phyloP scores from a whole-genome alignment of 768 basidiomycete species.

The Pulveroboletus ravenelii region DNA sequence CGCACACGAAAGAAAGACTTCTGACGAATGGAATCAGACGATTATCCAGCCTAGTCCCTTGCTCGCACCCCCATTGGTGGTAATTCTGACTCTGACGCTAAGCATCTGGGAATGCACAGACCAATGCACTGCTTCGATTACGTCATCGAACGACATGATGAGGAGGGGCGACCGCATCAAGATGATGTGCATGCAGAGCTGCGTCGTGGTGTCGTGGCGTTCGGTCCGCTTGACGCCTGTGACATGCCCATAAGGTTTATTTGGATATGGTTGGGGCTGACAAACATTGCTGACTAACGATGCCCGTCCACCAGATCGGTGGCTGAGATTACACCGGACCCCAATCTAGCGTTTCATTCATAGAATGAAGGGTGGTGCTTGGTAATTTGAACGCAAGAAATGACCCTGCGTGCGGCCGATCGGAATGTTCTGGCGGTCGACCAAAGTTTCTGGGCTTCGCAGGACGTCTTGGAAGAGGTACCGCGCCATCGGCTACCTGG shows the following conservation, averaged over 20 bases:
- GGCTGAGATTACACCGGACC: conserved; percentile 17
- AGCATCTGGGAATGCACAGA: conserved; percentile 2
- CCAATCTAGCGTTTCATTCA: conserved; percentile 17
- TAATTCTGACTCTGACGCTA: not conserved
- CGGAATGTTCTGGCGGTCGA: conserved; percentile 3
- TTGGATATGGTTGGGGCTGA: conserved; percentile 16
- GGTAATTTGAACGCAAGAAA: conserved; percentile 8
- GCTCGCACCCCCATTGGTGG: not conserved
- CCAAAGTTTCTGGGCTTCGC: conserved; percentile 10
- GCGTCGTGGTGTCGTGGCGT: conserved; percentile 15
- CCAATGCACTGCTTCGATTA: conserved; percentile 9
- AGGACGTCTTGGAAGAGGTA: conserved; percentile 6
- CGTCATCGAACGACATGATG: conserved; percentile 1
- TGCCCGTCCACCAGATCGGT: conserved; percentile 15
- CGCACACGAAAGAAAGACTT: conserved; percentile 4
- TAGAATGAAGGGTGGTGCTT: conserved; percentile 15
- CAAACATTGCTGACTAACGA: conserved; percentile 12
- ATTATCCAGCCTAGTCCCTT: conserved; percentile 1
- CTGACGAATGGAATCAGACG: conserved; percentile 15
- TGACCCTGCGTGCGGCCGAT: conserved; percentile 9
- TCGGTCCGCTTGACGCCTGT: conserved; percentile 12
- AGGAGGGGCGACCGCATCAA: conserved; percentile 6
- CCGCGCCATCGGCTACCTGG: conserved; percentile 3
- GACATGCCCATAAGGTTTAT: not conserved
- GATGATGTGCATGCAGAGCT: conserved; percentile 7